Evolutionary conservation across 2,329 filamentous ascomycete genomes (phyloP), one percentile per base, ranked within the genome.

Genomic region (Fusarium sp.): DNA sequence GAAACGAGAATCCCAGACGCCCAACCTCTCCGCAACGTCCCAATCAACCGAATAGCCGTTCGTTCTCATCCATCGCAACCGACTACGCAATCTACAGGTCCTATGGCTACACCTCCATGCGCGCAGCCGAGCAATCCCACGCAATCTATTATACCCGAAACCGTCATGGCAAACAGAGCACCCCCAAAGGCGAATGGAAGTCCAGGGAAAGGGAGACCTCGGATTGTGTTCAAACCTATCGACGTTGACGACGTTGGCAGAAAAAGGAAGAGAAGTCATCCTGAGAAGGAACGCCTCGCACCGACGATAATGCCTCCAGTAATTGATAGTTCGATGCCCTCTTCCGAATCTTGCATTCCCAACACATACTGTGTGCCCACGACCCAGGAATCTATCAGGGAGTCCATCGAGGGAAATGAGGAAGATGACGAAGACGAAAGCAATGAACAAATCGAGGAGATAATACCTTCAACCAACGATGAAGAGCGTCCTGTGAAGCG

Each of bases 1-100:
- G 81, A 82, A 48, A 75, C 77, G 48, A 75, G 77, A 37, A 65
- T 81, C 7, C 79, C 80, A 3, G 75, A 75, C 40, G 77, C 75
- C 9, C 73, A 75, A 16, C 57, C 67, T 40, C 55, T 51, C 12
- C 27, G 42, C 13, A 61, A 69, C 41, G 46, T 30, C 9, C 65
- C 75, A 18, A 65, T 80, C 12, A 78, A 78, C 40, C 68, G 73
- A n/a, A 61, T 57, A 42, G 66, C 75, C 42, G 62, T 74, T 16
- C 69, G 62, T 30, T 55, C 65, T 6, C 57, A 70, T 20, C 44
- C 66, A 30, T 54, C 56, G 7, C 69, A 69, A 20, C 61, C 68
- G 7, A 72, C 70, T 18, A 65, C 74, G 27, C 22, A 47, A 48
- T 66, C 73, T 25, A 61, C 46, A n/a, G 55, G 51, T 42, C 40